Percentiles rank a stretch among this genome's conserved stretches.
Evolutionary conservation across 148 eudicot species (phyloP).

Genomic region (Heliamphora exappendiculata): DNA sequence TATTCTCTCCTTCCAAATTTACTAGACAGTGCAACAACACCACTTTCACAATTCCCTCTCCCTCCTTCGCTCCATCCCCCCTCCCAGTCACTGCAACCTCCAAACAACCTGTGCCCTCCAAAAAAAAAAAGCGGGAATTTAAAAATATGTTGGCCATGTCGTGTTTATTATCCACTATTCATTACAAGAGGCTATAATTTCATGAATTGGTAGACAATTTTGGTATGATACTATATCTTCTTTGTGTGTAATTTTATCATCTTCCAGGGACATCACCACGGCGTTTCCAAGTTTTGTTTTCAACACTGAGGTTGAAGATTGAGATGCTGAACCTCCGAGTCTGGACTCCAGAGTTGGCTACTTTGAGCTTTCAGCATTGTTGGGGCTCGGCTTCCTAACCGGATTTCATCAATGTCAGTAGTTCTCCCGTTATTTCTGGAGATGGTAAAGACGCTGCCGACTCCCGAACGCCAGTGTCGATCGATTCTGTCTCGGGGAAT

Average conservation of each 20-base stretch:
- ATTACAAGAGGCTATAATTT: neutral
- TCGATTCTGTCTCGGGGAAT: neutral
- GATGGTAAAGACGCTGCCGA: slow-evolving; percentile 3
- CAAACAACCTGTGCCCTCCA: neutral
- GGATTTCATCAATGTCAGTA: neutral
- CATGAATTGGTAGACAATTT: neutral
- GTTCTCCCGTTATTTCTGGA: neutral
- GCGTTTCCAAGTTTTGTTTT: slow-evolving; percentile 77
- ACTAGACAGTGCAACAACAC: neutral
- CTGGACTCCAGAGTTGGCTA: neutral
- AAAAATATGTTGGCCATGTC: neutral
- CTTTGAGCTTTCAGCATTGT: neutral
- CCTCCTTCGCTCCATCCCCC: neutral
- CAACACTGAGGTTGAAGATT: slow-evolving; percentile 68
- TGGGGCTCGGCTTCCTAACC: neutral
- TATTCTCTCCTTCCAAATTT: neutral
- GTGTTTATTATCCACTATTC: neutral
- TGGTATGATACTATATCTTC: neutral
- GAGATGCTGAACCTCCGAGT: slow-evolving; percentile 8
- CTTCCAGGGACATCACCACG: slow-evolving; percentile 65
- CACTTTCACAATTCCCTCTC: neutral
- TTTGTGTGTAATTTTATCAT: slow-evolving; percentile 3
- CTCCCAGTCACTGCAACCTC: neutral
- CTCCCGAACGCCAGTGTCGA: neutral
- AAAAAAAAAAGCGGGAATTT: neutral